Base-by-base conservation (phyloP, 2,329 filamentous ascomycete genomes). In the Nakataea oryzae region DNA sequence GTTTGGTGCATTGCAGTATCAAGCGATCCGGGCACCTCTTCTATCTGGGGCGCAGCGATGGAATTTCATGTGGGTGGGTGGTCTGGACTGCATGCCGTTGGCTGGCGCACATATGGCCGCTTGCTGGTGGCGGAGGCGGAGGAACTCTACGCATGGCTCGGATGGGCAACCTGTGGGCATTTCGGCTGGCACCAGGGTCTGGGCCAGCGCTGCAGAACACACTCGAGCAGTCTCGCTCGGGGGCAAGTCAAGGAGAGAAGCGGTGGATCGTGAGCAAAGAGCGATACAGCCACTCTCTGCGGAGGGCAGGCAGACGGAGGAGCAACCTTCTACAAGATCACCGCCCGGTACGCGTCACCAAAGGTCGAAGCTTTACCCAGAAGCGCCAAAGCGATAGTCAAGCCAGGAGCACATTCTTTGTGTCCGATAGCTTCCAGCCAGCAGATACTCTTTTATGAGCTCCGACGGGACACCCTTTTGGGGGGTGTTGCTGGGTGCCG, bases 371-470 rank as follows among this genome's bases (percentile, higher is more conserved):
- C 17, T 50, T n/a, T 50, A 50, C 41, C 65, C 65, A 64, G 65
- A 63, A 66, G 63, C 67, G 63, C 67, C 69, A 63, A 68, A 63
- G 67, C 67, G 63, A 70, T 71, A 63, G 64, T 59, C 63, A 68
- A 67, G 64, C 66, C 62, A 66, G 67, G 65, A 68, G 63, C 63
- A 66, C 58, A 64, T 66, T 69, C 65, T 68, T 74, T 70, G 73
- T 71, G 64, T 68, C 67, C 50, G 70, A 72, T 77, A 76, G 74
- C 73, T 74, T 68, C 63, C 72, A 70, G 70, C 70, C 71, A 50
- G 70, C 70, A 72, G 70, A 75, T 75, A 73, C 73, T 73, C 74
- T 74, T 76, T 74, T 73, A 24, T 74, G 71, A 73, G 70, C 63
- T 58, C n/a, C 11, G 41, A 50, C 41, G 57, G 41, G 41, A 61